Base-by-base conservation (phyloP, 2,329 filamentous ascomycete genomes). In the Ascochyta koolunga region DNA sequence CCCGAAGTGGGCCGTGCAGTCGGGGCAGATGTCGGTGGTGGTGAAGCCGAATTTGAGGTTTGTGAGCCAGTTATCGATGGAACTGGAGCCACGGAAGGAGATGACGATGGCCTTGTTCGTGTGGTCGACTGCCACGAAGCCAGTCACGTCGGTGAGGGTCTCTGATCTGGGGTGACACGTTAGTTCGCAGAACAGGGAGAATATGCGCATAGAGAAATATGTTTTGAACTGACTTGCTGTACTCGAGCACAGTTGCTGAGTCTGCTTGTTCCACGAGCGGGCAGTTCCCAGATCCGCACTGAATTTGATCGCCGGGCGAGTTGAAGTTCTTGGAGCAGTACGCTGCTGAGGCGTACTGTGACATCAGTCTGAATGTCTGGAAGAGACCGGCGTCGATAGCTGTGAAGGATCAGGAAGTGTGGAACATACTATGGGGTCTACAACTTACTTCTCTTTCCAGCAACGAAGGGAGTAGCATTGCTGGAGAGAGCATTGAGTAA, bases 31-130 rank as follows among this genome's bases (percentile, higher is more conserved):
- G 49, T 77, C 70, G 21, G 73, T 79, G 64, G 75, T 68, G 36
- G 71, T 57, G 64, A 75, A 66, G 18, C 67, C 41, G 58, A 84
- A 77, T 51, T 76, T 64, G 38, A 83, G 59, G 63, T 89, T 82
- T 40, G 83, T 78, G 59, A 88, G 78, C 80, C 81, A 88, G 78
- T 89, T 88, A 47, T 81, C 79, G 60, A 86, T 61, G 27, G 83
- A 84, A 50, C 70, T 69, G 51, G 80, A 83, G 58, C 87, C 87
- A 37, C 85, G 82, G 71, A 87, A 79, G 19, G 85, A 77, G 25
- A 87, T 67, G 45, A 89, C 79, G 49, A 89, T 83, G 49, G 83
- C 73, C 54, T 70, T 57, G 56, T 80, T 77, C 15, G 78, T 77
- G 27, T 70, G 59, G 60, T 82, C 79, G 16, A 73, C 62, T 4